A percentile compares a stretch with the other conserved stretches of the same genome.
Conservation (phyloP, 2,329 filamentous ascomycete genomes). For the Fusarium sp. region DNA sequence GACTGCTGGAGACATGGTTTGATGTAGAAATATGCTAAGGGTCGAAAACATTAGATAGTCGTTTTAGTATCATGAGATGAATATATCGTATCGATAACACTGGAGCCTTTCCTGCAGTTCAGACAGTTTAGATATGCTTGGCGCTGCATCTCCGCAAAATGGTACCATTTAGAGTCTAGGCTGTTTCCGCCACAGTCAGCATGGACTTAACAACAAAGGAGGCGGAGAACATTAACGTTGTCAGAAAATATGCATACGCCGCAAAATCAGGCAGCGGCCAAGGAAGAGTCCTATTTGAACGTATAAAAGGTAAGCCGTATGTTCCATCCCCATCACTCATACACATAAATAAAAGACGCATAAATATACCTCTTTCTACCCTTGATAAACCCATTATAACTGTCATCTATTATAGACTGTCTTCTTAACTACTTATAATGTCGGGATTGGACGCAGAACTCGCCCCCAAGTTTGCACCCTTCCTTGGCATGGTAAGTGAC, state of each 20-base stretch:
- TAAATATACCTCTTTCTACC: neutral
- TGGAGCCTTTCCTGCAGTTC: neutral
- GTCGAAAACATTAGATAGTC: neutral
- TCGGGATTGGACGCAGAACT: slow-evolving; percentile 60
- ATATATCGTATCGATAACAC: neutral
- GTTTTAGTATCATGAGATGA: neutral
- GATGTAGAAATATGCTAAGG: neutral
- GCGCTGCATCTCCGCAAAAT: neutral
- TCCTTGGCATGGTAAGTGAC: slow-evolving; percentile 83
- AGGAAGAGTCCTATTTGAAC: neutral
- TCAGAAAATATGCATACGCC: neutral
- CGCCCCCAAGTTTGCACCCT: slow-evolving; percentile 85
- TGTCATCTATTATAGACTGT: neutral
- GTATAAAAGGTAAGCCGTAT: neutral
- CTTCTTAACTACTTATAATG: neutral
- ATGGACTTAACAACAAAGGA: neutral
- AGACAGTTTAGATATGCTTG: neutral
- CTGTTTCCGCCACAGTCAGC: no score
- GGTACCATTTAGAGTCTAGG: neutral
- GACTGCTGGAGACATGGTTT: neutral
- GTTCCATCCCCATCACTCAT: no score
- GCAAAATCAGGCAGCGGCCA: neutral
- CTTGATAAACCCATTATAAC: neutral
- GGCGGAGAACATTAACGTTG: neutral
- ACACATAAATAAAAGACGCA: no score